Evolutionary conservation across 345 rosid species (phyloP).

Genomic region (Theobroma cacao): DNA sequence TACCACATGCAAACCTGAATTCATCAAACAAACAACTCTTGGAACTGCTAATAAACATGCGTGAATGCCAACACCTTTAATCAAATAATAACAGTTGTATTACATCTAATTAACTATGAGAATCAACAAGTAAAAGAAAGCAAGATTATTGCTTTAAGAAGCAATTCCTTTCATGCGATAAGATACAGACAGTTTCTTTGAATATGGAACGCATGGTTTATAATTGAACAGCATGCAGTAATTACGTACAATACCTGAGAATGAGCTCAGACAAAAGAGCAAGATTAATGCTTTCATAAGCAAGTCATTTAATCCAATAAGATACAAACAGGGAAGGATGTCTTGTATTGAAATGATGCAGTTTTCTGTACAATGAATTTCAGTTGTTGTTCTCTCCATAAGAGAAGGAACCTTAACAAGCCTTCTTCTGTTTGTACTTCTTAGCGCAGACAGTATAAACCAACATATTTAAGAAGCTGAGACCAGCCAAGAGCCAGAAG

Average conservation of each 20-base stretch:
- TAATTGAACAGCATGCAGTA: neutral
- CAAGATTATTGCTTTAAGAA: neutral
- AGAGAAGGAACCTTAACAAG: slow-evolving; percentile 21
- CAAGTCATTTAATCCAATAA: neutral
- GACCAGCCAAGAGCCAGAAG: slow-evolving; percentile 90
- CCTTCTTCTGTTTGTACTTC: slow-evolving; percentile 74
- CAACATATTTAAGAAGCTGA: slow-evolving; percentile 65
- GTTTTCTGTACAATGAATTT: neutral
- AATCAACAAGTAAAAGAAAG: neutral
- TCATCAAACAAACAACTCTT: no score
- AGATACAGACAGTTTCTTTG: neutral
- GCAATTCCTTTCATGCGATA: neutral
- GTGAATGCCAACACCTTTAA: neutral
- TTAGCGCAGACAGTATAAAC: slow-evolving; percentile 60
- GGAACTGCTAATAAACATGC: neutral
- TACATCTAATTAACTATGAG: neutral
- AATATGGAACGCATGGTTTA: neutral
- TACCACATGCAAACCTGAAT: no score
- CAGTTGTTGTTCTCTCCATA: neutral
- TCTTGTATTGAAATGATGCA: neutral
- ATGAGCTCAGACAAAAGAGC: neutral
- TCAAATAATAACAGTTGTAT: no score
- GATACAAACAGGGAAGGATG: neutral
- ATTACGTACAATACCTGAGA: neutral
- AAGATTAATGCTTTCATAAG: neutral